Base-by-base conservation (phyloP, 1,139 yeast species). In the Sugiyamaella grinbergsii region DNA sequence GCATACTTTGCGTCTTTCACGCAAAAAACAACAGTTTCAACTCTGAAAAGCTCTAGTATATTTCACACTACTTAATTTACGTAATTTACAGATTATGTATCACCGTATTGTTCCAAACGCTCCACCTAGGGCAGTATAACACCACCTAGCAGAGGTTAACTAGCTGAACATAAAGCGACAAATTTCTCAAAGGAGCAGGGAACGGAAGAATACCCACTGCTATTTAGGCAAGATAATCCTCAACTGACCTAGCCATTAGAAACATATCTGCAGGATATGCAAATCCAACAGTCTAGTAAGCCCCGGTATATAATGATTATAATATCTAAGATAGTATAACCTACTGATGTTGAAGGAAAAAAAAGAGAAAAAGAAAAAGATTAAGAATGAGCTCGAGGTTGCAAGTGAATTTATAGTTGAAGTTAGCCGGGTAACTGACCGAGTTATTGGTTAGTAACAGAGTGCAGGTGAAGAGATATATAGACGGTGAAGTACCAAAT, bases 121-220 rank as follows among this genome's bases (percentile, higher is more conserved):
- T 49, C 48, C 54, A 50, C 48, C 57, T 54, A 23, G 51, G 37
- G 49, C 16, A 28, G 36, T 34, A 42, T 40, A 16, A 39, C 33
- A 41, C 47, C 42, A 22, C 52, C 47, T 33, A 42, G 47, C 54
- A 45, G 51, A 42, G 55, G 54, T 48, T 43, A 46, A 43, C 63
- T 59, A 42, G 64, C 64, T 49, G 57, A 60, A 54, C 58, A 54
- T 58, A 61, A 51, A 54, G 38, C 32, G 49, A 38, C 28, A 23
- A 32, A 18, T 43, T 43, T 49, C 19, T 61, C 64, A 52, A 41
- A 53, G 64, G 64, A 61, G 64, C 64, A 61, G 64, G 64, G 64
- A 61, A 61, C 64, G 64, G 64, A 61, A 57, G 61, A 57, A 56
- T 56, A 57, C 53, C 64, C 64, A 61, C 62, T 45, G 64, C 61